These are phyloP conservation scores for Zasmidium cellare DNA, from an alignment of 2,329 filamentous ascomycete genomes.

Conservation along the genomic window DNA sequence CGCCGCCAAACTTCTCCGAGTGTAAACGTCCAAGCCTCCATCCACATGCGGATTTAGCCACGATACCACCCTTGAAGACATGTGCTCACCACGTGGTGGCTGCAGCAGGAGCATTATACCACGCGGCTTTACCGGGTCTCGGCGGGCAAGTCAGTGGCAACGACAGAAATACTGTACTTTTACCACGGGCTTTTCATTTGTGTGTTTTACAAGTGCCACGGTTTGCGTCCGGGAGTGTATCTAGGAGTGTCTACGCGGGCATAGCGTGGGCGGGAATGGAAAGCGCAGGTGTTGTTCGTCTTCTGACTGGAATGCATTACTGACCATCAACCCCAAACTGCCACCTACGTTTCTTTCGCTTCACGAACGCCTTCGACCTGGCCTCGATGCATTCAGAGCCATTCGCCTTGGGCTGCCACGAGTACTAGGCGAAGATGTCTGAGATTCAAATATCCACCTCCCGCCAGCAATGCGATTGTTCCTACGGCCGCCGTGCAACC, in stretches of 20 bases:
- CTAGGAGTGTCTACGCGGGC: conserved; percentile 19
- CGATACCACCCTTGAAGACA: neutral
- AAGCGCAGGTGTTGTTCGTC: conserved; percentile 12
- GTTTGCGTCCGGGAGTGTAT: conserved; percentile 14
- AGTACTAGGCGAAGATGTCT: neutral
- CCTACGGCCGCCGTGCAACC: neutral
- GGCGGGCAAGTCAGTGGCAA: conserved; percentile 9
- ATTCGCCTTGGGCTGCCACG: conserved; percentile 4
- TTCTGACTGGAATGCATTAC: neutral
- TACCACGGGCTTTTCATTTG: conserved; percentile 19
- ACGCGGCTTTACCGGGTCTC: neutral
- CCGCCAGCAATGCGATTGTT: neutral
- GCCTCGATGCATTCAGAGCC: neutral
- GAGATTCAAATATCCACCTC: neutral
- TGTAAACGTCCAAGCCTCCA: conserved; percentile 48
- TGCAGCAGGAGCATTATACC: conserved; percentile 3
- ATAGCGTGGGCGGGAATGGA: conserved; percentile 25
- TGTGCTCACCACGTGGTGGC: conserved; percentile 16
- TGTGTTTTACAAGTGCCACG: conserved; percentile 10
- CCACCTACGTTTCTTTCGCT: conserved; percentile 8
- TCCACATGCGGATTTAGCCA: conserved; percentile 4
- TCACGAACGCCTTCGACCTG: neutral
- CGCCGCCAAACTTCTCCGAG: conserved; percentile 81
- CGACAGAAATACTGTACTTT: conserved; percentile 23
- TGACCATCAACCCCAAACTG: neutral